A percentile compares a stretch with the other conserved stretches of the same genome.
phyloP scores from a whole-genome alignment of 208 protist species.

The Leptomonas seymouri region DNA sequence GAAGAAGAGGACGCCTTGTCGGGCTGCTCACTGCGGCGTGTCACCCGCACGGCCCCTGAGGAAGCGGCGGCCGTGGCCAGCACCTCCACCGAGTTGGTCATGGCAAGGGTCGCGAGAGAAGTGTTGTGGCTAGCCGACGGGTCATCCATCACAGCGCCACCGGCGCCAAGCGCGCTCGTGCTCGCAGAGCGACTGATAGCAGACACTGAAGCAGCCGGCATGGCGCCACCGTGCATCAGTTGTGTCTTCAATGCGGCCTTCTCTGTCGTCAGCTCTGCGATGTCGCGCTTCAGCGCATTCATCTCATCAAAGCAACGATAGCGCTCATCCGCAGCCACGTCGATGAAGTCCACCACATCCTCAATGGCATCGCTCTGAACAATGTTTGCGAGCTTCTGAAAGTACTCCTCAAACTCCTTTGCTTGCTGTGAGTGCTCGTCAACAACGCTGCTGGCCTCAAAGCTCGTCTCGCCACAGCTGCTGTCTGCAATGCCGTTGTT shows the following conservation, averaged over 20 bases:
- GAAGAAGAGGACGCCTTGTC: background rate
- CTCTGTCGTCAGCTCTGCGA: constrained; percentile 36
- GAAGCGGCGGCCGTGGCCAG: background rate
- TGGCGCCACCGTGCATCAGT: background rate
- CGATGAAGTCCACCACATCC: constrained; percentile 62
- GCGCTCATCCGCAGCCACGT: constrained; percentile 44
- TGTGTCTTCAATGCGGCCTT: constrained; percentile 28
- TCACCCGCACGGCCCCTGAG: background rate
- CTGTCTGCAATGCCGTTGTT: background rate
- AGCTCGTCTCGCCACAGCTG: constrained; percentile 6
- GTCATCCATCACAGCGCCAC: background rate
- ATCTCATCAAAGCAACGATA: constrained; percentile 64
- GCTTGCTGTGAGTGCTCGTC: constrained; percentile 12
- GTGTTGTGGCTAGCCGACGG: constrained; percentile 9
- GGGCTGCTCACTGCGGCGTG: background rate
- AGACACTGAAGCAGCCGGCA: too few species aligned
- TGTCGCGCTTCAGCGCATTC: constrained; percentile 49
- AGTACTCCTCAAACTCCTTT: constrained; percentile 53
- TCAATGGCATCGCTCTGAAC: constrained; percentile 48
- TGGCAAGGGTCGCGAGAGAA: constrained; percentile 13
- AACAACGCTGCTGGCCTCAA: background rate
- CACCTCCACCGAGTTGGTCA: constrained; percentile 11
- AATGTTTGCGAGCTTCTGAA: constrained; percentile 47
- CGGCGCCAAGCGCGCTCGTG: background rate
- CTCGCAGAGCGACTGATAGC: too few species aligned